phyloP scores from a whole-genome alignment of 2,329 filamentous ascomycete genomes.

The Fusarium lateritium region DNA sequence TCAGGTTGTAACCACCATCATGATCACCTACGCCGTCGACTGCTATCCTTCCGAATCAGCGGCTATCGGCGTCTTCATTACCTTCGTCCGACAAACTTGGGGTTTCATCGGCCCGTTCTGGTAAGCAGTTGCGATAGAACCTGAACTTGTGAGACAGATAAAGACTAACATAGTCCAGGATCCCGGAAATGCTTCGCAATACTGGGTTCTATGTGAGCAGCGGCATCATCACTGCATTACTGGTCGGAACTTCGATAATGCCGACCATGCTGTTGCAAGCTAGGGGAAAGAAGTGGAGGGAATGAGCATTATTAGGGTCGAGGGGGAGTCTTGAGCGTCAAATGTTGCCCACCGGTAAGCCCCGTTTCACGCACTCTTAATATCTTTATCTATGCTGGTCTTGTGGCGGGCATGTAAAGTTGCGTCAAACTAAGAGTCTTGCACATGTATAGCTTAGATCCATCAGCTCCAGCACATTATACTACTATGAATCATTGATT shows the following conservation, averaged over 20 bases:
- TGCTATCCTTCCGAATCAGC: conserved; percentile 67
- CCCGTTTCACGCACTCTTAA: too few species aligned
- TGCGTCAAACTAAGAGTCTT: too few species aligned
- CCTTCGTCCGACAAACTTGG: conserved; percentile 68
- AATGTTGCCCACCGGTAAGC: too few species aligned
- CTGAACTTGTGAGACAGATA: not conserved
- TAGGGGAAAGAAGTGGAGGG: too few species aligned
- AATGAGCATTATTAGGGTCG: too few species aligned
- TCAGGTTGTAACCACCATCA: conserved; percentile 72
- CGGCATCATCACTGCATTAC: conserved; percentile 10
- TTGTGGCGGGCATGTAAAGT: too few species aligned
- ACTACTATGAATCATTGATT: too few species aligned
- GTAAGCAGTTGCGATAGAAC: conserved; percentile 19
- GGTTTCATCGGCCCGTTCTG: conserved; percentile 62
- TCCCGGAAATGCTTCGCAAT: conserved; percentile 14
- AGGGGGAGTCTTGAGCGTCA: too few species aligned
- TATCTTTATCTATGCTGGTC: too few species aligned
- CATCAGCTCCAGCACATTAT: not conserved
- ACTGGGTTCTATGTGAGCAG: conserved; percentile 8
- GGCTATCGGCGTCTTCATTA: conserved; percentile 71
- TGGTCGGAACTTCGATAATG: conserved; percentile 14
- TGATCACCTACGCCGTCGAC: conserved; percentile 73
- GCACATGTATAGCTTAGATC: too few species aligned
- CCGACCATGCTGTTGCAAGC: conserved; percentile 22
- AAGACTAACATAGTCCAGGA: conserved; percentile 2